Evolutionary conservation across 176 grass and related monocot species (phyloP), one percentile per base, ranked within the genome.

Genomic region (Oryza meridionalis): DNA sequence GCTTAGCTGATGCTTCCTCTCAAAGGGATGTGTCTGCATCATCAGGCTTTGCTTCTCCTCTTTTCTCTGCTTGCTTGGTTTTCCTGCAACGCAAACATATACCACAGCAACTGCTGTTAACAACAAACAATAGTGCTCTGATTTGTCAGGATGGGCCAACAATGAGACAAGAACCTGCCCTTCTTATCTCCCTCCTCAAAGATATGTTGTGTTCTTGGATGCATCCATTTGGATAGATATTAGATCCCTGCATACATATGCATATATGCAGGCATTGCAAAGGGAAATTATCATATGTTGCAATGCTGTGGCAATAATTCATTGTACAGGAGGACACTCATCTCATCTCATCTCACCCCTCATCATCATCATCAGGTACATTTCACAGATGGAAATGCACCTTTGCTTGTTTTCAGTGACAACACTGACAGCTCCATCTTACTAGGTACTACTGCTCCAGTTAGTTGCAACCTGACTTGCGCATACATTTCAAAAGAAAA

Each of bases 341-440:
- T 19, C 9, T 11, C 62, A 26, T 19, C 13, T 11, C 76, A 77
- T 46, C 69, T 46, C n/a, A 75, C 4, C 5, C 49, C 47, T 49
- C 38, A 7, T 40, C 25, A 27, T 51, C 58, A 67, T 72, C 67
- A 72, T 46, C 66, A 82, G 80, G 3, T 72, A 24, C 86, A 77
- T 71, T 21, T 58, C 29, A 58, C 53, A 58, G 16, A 21, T 65
- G 38, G 12, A 79, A 22, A 45, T 38, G 2, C 1, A 29, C 76
- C 76, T 87, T 81, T 90, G 76, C 89, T 90, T 90, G 81, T 87
- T 87, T 91, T 91, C 89, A 84, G 89, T 91, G 89, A 91, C 53
- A 69, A 68, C 75, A 33, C 75, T 76, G 84, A 90, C 75, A 27
- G 88, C 74, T 79, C 47, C 88, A 42, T 74, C 80, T 80, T 62